A percentile compares a stretch with the other conserved stretches of the same genome.
Conservation (phyloP, 2,329 filamentous ascomycete species). For the Plenodomus lindquistii region DNA sequence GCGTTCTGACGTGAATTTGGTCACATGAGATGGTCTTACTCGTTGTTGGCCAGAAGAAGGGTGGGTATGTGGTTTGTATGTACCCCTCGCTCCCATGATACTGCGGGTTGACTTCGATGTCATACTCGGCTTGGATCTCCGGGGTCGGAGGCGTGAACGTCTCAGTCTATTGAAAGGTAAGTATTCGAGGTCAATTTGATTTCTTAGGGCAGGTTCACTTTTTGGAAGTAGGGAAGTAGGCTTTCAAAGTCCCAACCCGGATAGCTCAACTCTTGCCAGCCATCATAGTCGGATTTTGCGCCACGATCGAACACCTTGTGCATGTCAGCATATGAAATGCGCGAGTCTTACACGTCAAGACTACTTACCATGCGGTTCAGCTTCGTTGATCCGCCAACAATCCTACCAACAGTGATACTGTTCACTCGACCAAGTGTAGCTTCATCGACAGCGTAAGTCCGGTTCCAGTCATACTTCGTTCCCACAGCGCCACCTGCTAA, state of each 20-base stretch:
- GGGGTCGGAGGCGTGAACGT: slow-evolving; percentile 21
- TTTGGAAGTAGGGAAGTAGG: slow-evolving; percentile 32
- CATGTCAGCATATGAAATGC: neutral
- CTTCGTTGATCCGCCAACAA: slow-evolving; percentile 31
- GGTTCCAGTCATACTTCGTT: slow-evolving; percentile 33
- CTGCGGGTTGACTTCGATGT: slow-evolving; percentile 16
- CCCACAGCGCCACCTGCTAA: slow-evolving; percentile 27
- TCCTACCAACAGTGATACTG: slow-evolving; percentile 19
- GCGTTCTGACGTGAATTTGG: neutral
- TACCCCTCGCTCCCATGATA: slow-evolving; percentile 21
- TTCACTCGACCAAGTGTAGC: slow-evolving; percentile 15
- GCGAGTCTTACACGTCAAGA: neutral
- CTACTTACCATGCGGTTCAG: slow-evolving; percentile 44
- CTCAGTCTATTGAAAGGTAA: slow-evolving; percentile 20
- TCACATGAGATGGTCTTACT: slow-evolving; percentile 11
- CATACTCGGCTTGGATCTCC: slow-evolving; percentile 22
- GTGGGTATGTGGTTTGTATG: slow-evolving; percentile 22
- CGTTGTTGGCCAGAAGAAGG: slow-evolving; percentile 26
- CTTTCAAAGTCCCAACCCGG: slow-evolving; percentile 31
- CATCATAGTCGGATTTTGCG: slow-evolving; percentile 35
- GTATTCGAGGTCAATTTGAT: neutral
- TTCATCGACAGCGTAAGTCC: slow-evolving; percentile 16
- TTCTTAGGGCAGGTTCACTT: slow-evolving; percentile 6
- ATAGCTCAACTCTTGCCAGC: slow-evolving; percentile 30
- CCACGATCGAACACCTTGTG: slow-evolving; percentile 28